These are phyloP conservation scores for Prunus dulcis DNA, from an alignment of 306 rosid species.

Conservation along the genomic window DNA sequence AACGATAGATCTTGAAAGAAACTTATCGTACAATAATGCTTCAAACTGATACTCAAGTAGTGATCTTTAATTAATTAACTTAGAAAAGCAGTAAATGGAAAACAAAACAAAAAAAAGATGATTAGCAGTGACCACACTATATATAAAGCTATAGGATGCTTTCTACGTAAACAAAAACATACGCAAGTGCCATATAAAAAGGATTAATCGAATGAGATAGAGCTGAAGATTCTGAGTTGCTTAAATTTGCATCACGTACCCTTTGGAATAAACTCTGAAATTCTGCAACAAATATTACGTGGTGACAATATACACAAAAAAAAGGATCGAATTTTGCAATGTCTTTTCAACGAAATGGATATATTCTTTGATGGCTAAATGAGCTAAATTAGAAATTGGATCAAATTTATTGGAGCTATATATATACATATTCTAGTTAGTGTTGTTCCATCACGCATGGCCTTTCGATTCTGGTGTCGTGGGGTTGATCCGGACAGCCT, in stretches of 20 bases:
- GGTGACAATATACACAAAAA: background rate
- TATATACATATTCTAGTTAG: constrained; percentile 2
- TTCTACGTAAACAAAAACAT: background rate
- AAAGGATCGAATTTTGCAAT: background rate
- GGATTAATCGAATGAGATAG: background rate
- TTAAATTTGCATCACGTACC: constrained; percentile 12
- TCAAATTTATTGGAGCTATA: constrained; percentile 15
- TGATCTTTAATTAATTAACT: background rate
- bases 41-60: background rate
- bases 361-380: constrained; percentile 34
- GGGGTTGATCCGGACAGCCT: background rate
- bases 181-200: background rate
- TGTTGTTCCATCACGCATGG: constrained; percentile 25
- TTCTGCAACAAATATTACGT: constrained; percentile 16
- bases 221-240: constrained; percentile 10
- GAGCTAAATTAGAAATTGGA: constrained; percentile 20
- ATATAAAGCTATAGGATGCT: background rate
- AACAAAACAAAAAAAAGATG: background rate
- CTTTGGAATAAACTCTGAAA: constrained; percentile 24
- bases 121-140: background rate
- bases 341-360: constrained; percentile 34
- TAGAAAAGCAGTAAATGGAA: background rate
- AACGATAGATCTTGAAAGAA: background rate
- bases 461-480: constrained; percentile 16
- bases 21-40: background rate